Conservation (phyloP, 164 flowering plant genomes). For the Umbellularia californica region DNA sequence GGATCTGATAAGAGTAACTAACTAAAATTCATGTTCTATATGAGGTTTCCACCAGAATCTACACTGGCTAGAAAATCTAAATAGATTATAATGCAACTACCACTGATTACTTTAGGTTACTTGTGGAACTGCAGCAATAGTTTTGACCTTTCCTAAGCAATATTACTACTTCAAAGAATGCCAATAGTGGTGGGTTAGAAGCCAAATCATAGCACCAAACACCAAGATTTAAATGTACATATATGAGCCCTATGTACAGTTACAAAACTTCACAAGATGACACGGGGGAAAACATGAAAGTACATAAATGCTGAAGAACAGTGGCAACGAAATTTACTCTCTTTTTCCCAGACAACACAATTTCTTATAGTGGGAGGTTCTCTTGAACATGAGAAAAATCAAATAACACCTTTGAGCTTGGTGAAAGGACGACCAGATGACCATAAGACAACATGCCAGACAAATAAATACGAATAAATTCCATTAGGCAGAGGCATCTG, state of each 20-base stretch:
- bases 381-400: not conserved
- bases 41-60: no score
- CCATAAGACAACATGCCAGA: slow-evolving; percentile 2
- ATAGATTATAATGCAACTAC: no score
- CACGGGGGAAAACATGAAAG: not conserved
- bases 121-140: no score
- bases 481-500: not conserved
- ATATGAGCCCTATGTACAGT: not conserved
- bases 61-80: no score
- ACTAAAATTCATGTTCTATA: no score
- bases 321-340: not conserved
- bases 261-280: not conserved
- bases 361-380: not conserved
- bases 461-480: slow-evolving; percentile 2
- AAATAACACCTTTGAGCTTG: not conserved
- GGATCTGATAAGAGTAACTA: no score
- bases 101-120: no score
- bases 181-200: not conserved
- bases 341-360: not conserved
- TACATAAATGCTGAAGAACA: not conserved
- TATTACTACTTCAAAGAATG: not conserved
- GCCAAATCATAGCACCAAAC: not conserved
- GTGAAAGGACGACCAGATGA: not conserved
- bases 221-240: not conserved
- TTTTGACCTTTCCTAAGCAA: no score